These are phyloP conservation scores for Scheffersomyces lignosus DNA, from an alignment of 805 yeast species.

Conservation along the genomic window DNA sequence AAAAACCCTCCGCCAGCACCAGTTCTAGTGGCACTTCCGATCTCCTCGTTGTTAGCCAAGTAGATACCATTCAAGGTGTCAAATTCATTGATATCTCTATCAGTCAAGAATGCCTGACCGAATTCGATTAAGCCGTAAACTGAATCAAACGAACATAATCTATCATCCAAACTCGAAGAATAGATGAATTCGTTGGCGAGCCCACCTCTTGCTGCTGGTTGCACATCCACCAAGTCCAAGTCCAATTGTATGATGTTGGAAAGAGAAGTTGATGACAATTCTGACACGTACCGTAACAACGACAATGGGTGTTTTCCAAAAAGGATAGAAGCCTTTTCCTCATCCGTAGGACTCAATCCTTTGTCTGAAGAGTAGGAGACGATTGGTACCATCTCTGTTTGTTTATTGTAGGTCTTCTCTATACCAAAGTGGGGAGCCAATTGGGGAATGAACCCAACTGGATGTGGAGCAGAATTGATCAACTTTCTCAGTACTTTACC, in stretches of 20 bases:
- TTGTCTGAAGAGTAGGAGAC: slow-evolving; percentile 22
- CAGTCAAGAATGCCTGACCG: slow-evolving; percentile 11
- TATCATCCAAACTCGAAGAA: slow-evolving; percentile 42
- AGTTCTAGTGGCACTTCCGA: slow-evolving; percentile 39
- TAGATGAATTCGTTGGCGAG: slow-evolving; percentile 35
- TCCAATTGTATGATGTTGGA: slow-evolving; percentile 30
- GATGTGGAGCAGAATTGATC: slow-evolving; percentile 33
- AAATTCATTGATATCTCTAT: slow-evolving; percentile 16
- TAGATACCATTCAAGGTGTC: slow-evolving; percentile 32
- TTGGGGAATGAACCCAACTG: slow-evolving; percentile 40
- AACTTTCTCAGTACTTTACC: slow-evolving; percentile 25
- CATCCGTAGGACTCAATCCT: slow-evolving; percentile 21
- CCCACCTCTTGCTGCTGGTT: slow-evolving; percentile 38
- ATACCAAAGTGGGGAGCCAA: slow-evolving; percentile 41
- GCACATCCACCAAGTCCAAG: slow-evolving; percentile 38
- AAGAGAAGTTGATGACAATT: slow-evolving; percentile 20
- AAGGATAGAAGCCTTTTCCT: slow-evolving; percentile 27
- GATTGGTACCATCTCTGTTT: slow-evolving; percentile 41
- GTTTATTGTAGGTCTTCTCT: slow-evolving; percentile 29
- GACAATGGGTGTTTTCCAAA: slow-evolving; percentile 30
- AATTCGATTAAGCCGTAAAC: slow-evolving; percentile 31
- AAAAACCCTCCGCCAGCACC: slow-evolving; percentile 41
- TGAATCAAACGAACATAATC: slow-evolving; percentile 41
- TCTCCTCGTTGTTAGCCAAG: slow-evolving; percentile 43
- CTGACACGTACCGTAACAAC: slow-evolving; percentile 33